These are phyloP conservation scores for Penicillium subrubescens DNA, from an alignment of 495 filamentous ascomycete species.

Conservation along the genomic window DNA sequence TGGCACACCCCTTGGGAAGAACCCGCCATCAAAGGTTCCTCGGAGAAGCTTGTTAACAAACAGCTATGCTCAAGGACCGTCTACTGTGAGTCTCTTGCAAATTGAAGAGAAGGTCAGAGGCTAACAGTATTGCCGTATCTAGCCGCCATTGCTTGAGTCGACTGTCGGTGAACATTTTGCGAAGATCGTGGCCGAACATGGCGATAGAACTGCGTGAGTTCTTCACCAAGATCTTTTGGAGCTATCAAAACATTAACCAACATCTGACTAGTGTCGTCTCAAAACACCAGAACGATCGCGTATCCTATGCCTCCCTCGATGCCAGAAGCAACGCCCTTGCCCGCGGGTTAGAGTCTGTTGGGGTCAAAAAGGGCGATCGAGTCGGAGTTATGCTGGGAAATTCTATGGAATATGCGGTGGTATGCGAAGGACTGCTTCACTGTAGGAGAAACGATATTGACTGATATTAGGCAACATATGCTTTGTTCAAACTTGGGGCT, in stretches of 20 bases:
- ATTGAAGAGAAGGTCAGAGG: background rate
- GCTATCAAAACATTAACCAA: background rate
- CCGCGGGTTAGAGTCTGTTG: conserved; percentile 67
- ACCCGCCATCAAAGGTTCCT: background rate
- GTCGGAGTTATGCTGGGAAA: conserved; percentile 89
- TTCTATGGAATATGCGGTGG: conserved; percentile 75
- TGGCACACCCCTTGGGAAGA: background rate
- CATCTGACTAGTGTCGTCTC: conserved; percentile 58
- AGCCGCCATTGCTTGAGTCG: conserved; percentile 73
- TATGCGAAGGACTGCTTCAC: conserved; percentile 33
- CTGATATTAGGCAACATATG: conserved; percentile 66
- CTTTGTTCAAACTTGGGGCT: conserved; percentile 88
- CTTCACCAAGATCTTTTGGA: background rate
- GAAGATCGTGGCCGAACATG: conserved; percentile 66
- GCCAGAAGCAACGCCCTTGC: conserved; percentile 75
- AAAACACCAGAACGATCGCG: conserved; percentile 59
- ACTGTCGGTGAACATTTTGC: conserved; percentile 85
- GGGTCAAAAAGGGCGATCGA: conserved; percentile 81
- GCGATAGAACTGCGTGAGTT: conserved; percentile 73
- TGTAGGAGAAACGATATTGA: conserved; percentile 9
- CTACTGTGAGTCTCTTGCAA: conserved; percentile 33
- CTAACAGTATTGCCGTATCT: background rate
- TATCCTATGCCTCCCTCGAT: conserved; percentile 78
- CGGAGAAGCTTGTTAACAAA: conserved; percentile 44
- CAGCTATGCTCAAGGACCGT: conserved; percentile 49